These are phyloP conservation scores for Zarea fungicola DNA, from an alignment of 2,329 filamentous ascomycete genomes.

Conservation along the genomic window DNA sequence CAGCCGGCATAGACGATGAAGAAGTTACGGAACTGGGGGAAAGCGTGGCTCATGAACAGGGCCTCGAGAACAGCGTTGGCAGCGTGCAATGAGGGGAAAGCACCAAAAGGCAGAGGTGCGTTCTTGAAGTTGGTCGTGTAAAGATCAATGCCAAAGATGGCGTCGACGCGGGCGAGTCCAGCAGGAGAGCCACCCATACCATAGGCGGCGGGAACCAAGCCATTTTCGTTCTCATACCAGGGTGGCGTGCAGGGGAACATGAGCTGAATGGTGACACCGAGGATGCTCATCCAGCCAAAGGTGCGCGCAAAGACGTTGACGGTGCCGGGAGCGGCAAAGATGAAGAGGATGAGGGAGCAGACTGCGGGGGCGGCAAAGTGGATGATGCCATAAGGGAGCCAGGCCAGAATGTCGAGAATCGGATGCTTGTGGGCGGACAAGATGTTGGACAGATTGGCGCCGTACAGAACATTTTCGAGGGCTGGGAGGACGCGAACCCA, in stretches of 20 bases:
- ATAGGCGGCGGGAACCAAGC: conserved; percentile 86
- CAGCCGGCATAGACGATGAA: conserved; percentile 83
- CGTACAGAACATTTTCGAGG: conserved; percentile 93
- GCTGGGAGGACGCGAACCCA: conserved; percentile 94
- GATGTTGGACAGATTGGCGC: conserved; percentile 92
- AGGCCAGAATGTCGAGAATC: conserved; percentile 80
- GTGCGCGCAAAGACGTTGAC: conserved; percentile 78
- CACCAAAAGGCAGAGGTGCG: conserved; percentile 87
- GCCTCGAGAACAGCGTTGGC: conserved; percentile 85
- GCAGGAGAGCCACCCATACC: conserved; percentile 86
- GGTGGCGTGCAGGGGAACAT: conserved; percentile 90
- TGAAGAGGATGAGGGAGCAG: conserved; percentile 72
- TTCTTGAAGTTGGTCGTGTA: conserved; percentile 91
- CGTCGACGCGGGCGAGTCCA: conserved; percentile 81
- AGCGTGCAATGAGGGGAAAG: conserved; percentile 89
- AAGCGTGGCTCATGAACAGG: conserved; percentile 88
- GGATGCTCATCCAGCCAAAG: conserved; percentile 89
- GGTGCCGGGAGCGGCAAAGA: conserved; percentile 82
- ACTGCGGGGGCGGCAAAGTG: conserved; percentile 85
- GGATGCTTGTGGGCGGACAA: conserved; percentile 83
- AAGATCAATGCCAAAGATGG: conserved; percentile 83
- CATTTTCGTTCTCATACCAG: conserved; percentile 95
- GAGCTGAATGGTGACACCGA: conserved; percentile 82
- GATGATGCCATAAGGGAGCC: conserved; percentile 87
- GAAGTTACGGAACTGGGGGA: conserved; percentile 73